Evolutionary conservation across 1,284 basidiomycete species (phyloP).

Genomic region (Grifola frondosa): DNA sequence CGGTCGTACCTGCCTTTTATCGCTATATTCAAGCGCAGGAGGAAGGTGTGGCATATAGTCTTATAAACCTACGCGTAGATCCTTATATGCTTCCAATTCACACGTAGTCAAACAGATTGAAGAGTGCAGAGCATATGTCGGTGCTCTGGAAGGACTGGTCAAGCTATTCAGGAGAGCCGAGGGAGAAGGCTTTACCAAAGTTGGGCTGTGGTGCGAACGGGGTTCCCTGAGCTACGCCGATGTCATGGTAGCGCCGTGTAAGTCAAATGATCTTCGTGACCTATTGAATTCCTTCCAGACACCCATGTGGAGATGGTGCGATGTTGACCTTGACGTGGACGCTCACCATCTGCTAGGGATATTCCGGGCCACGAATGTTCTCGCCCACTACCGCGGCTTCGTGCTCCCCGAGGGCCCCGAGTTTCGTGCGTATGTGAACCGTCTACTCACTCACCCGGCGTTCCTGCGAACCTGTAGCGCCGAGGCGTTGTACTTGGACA

Average conservation of each 20-base stretch:
- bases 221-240: conserved; percentile 67
- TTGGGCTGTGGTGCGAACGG: conserved; percentile 57
- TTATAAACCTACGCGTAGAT: background rate
- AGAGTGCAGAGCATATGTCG: conserved; percentile 55
- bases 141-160: conserved; percentile 55
- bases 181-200: conserved; percentile 40
- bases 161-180: conserved; percentile 59
- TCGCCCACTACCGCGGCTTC: conserved; percentile 72
- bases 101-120: conserved; percentile 49
- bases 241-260: conserved; percentile 76
- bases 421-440: conserved; percentile 52
- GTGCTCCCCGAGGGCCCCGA: conserved; percentile 47
- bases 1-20: conserved; percentile 75
- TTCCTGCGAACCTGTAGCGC: conserved; percentile 73
- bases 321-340: background rate
- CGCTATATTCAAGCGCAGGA: conserved; percentile 78
- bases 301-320: background rate
- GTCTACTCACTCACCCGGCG: conserved; percentile 59
- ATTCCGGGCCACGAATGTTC: conserved; percentile 61
- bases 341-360: too few relatives aligned
- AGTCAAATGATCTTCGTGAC: too few relatives aligned
- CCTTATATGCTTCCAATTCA: background rate
- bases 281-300: too few relatives aligned
- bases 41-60: conserved; percentile 17
- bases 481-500: conserved; percentile 72